Evolutionary conservation across 495 filamentous ascomycete species (phyloP), one percentile per base, ranked within the genome.

Genomic region (Neurospora hispaniola): DNA sequence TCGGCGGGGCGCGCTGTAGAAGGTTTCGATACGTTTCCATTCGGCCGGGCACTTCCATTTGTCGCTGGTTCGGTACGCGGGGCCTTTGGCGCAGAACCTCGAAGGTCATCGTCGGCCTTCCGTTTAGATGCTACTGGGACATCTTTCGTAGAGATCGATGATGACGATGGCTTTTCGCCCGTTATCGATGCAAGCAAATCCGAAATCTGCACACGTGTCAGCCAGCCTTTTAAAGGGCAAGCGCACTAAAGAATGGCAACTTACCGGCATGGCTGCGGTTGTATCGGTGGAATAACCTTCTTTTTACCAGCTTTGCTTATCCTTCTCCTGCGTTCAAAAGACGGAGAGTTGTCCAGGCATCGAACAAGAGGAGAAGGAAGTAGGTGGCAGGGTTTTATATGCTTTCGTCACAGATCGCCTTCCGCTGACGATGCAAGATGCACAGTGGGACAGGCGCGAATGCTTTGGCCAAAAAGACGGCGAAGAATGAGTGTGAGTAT

Each of bases 121-220:
- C 86, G 85, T 79, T 89, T 88, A 4, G 81, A 74, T 31, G 72
- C 39, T 11, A 16, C 73, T 70, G 38, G 71, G 71, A 4, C 79
- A 73, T 77, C 79, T 27, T 54, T 75, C n/a, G 46, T 75, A 71
- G 74, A 73, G 5, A 78, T 79, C 41, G 82, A 73, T 27, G 82
- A 79, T 23, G 82, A 74, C 20, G 77, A 72, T 23, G 83, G 75
- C 75, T 83, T 76, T 20, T 83, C 86, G 71, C 87, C 87, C 43
- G 80, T 84, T 73, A 89, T 89, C 75, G 85, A 83, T 71, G 86
- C 87, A 44, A 89, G 83, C 42, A 89, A 80, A 62, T 89, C 87
- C 40, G 80, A 76, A 74, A 89, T 88, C 86, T 85, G 71, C 46
- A 46, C 70, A 39, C 43, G 40, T 43, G 71, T 77, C 71, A 75